Base-by-base conservation (phyloP, 139 green algal genomes). In the Astrephomene gubernaculifera region DNA sequence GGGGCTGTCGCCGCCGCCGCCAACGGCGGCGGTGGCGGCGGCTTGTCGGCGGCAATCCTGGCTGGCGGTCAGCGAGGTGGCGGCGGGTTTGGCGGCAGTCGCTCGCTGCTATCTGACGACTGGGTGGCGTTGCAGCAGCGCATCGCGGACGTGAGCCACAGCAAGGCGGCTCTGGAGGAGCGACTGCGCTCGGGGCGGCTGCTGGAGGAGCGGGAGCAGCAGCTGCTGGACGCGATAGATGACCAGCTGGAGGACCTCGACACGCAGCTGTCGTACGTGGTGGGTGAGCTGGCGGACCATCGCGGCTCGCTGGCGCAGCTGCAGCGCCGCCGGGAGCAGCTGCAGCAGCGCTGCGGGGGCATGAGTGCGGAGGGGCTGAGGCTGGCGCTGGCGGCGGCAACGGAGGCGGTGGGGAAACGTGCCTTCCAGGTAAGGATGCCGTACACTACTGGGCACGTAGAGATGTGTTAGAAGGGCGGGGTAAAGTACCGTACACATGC, bases 191-290 rank as follows among this genome's bases (percentile, higher is more conserved):
- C 22, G 1, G 79, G 79, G 8, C 65, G 79, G 79, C 44, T 87
- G 70, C n/a, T 87, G 82, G 82, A 81, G 5, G 82, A 87, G 71
- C 39, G 43, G 1, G 70, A 81, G 71, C 82, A 82, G 82, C 54
- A 87, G 81, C 70, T 73, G n/a, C 14, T 64, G 39, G 68, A 87
- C 52, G 57, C 70, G 3, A 52, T 81, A 29, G 81, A 87, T 24
- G 81, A 87, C 68, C 69, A 81, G 39, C 33, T 81, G n/a, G 81
- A 87, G 1, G 81, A 71, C 39, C 39, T 71, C 39, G 81, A 87
- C n/a, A 79, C 70, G 38, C 68, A 87, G 70, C 70, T 87, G 52
- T 72, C 68, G 1, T 87, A 81, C 69, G 4, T 87, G 5, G 39
- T 21, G 0, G 81, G 38, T 17, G 81, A 87, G 81, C 49, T 87